phyloP scores from a whole-genome alignment of 345 rosid species.

The Dimocarpus longan region DNA sequence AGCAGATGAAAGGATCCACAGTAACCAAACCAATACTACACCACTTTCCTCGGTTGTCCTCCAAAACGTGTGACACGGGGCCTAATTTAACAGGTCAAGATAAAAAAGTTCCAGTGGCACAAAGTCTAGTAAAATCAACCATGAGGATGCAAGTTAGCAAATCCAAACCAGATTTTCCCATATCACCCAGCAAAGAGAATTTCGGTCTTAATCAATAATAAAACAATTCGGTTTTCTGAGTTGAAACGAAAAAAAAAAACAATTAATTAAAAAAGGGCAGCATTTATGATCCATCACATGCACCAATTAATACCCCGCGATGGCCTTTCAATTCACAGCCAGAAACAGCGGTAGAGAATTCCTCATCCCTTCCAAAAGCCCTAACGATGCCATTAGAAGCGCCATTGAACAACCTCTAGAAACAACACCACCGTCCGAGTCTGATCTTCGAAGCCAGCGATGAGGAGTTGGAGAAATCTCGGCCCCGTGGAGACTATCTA shows the following conservation, averaged over 20 bases:
- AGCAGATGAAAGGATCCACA: not conserved
- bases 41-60: not conserved
- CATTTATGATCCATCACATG: conserved; percentile 70
- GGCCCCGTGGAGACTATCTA: conserved; percentile 81
- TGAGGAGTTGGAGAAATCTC: conserved; percentile 58
- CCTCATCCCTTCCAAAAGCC: conserved; percentile 29
- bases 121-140: not conserved
- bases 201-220: conserved; percentile 13
- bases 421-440: not conserved
- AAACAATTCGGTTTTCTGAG: conserved; percentile 6
- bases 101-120: not conserved
- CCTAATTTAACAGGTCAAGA: not conserved
- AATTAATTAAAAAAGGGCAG: conserved; percentile 20
- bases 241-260: not conserved
- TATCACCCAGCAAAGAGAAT: conserved; percentile 7
- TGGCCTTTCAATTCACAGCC: conserved; percentile 5
- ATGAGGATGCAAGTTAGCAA: not conserved
- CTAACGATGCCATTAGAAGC: conserved; percentile 9
- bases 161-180: conserved; percentile 10
- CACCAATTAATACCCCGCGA: conserved; percentile 48
- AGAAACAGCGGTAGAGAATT: conserved; percentile 14
- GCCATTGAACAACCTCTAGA: conserved; percentile 4
- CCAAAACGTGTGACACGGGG: not conserved
- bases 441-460: conserved; percentile 8
- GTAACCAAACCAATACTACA: not conserved